A percentile compares a stretch with the other conserved stretches of the same genome.
These are phyloP conservation scores for Diplodia mutila DNA, from an alignment of 2,329 filamentous ascomycete genomes.

Conservation along the genomic window DNA sequence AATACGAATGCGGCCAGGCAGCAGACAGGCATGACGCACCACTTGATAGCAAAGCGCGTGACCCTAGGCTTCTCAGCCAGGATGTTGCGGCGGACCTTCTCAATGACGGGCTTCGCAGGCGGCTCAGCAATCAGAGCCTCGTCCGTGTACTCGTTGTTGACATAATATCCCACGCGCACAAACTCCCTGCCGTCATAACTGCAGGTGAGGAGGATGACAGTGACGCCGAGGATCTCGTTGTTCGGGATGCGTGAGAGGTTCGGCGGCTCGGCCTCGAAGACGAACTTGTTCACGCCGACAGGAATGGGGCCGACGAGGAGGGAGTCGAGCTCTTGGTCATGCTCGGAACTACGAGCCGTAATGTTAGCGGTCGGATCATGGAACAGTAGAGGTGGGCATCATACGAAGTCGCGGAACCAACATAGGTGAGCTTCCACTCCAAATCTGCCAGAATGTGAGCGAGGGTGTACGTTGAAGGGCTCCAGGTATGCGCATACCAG, in stretches of 20 bases:
- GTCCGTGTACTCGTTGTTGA: slow-evolving; percentile 98
- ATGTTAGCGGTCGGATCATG: slow-evolving; percentile 31
- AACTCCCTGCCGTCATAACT: slow-evolving; percentile 97
- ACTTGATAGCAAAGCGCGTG: slow-evolving; percentile 97
- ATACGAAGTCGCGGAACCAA: slow-evolving; percentile 96
- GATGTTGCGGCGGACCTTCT: slow-evolving; percentile 89
- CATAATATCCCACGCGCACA: slow-evolving; percentile 97
- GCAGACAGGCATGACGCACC: slow-evolving; percentile 62
- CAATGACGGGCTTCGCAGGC: slow-evolving; percentile 87
- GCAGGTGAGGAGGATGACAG: slow-evolving; percentile 93
- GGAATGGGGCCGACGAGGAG: slow-evolving; percentile 97
- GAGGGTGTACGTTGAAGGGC: background rate
- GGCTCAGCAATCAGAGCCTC: slow-evolving; percentile 88
- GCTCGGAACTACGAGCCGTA: slow-evolving; percentile 72
- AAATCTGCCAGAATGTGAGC: slow-evolving; percentile 66
- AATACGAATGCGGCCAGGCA: background rate
- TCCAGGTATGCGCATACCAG: slow-evolving; percentile 60
- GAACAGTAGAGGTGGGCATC: slow-evolving; percentile 41
- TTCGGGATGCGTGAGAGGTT: slow-evolving; percentile 89
- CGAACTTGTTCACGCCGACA: slow-evolving; percentile 96
- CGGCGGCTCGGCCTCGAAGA: slow-evolving; percentile 94
- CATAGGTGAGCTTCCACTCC: slow-evolving; percentile 99
- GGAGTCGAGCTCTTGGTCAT: slow-evolving; percentile 97
- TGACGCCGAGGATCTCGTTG: slow-evolving; percentile 94
- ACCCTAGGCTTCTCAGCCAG: slow-evolving; percentile 97